These are phyloP conservation scores for Lodderomyces pseudojiufengensis DNA, from an alignment of 1,139 yeast species.

Conservation along the genomic window DNA sequence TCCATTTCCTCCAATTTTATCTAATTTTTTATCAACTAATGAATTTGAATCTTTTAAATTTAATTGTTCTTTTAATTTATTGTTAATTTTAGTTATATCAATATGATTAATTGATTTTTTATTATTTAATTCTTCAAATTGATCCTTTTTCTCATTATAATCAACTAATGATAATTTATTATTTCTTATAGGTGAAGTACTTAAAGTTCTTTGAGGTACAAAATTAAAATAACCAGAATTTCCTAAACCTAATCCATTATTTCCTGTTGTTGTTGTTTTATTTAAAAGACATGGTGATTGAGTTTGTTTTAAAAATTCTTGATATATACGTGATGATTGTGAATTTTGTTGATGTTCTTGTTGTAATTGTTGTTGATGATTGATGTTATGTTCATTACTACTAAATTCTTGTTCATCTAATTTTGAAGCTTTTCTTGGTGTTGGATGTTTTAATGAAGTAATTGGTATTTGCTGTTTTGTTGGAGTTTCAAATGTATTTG, in stretches of 20 bases:
- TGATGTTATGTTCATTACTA: constrained; percentile 1
- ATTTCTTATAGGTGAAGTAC: constrained; percentile 15
- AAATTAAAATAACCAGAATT: constrained; percentile 12
- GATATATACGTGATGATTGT: constrained; percentile 6
- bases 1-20: constrained; percentile 6
- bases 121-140: constrained; percentile 4
- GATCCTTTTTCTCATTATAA: neutral
- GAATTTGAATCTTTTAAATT: too few species aligned
- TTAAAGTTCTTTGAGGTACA: constrained; percentile 9
- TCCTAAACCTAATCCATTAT: constrained; percentile 14
- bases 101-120: constrained; percentile 25
- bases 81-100: constrained; percentile 28
- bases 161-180: neutral
- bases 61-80: constrained; percentile 12
- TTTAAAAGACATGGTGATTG: constrained; percentile 10
- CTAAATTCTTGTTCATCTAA: too few species aligned
- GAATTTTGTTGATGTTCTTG: neutral
- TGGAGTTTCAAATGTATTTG: neutral
- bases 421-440: constrained; percentile 4
- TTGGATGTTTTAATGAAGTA: constrained; percentile 3
- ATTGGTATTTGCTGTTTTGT: neutral
- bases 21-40: constrained; percentile 12
- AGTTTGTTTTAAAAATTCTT: constrained; percentile 9
- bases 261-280: constrained; percentile 7
- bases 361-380: constrained; percentile 7